These are phyloP conservation scores for Neurospora sp. DNA, from an alignment of 495 filamentous ascomycete species.

Conservation along the genomic window DNA sequence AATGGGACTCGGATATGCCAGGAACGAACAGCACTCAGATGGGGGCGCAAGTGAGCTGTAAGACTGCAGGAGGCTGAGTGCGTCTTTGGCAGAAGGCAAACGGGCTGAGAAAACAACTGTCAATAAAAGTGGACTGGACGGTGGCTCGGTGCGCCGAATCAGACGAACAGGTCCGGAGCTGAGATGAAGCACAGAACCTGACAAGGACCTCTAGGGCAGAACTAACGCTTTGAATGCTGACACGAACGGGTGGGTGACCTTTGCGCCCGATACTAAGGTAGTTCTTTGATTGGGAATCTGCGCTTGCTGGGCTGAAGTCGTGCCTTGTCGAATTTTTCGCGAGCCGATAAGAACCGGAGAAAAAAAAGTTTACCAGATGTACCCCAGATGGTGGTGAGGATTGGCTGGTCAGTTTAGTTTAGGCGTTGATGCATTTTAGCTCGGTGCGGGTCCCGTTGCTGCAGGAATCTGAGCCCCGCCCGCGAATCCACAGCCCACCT, in stretches of 20 bases:
- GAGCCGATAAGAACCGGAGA: background rate
- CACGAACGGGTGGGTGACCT: background rate
- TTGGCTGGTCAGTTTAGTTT: conserved; percentile 10
- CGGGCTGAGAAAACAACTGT: background rate
- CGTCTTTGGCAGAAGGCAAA: background rate
- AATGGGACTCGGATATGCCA: background rate
- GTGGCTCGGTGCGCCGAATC: background rate
- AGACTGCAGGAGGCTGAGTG: background rate
- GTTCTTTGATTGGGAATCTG: background rate
- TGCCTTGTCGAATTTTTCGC: background rate
- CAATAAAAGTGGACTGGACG: background rate
- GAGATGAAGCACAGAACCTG: background rate
- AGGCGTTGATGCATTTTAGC: conserved; percentile 12
- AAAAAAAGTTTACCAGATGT: conserved; percentile 1
- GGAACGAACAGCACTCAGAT: background rate
- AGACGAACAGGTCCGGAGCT: background rate
- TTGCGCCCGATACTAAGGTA: background rate
- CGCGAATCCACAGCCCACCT: background rate
- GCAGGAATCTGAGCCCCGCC: background rate
- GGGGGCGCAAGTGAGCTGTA: background rate
- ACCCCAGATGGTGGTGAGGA: conserved; percentile 2
- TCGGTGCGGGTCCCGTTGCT: conserved; percentile 2
- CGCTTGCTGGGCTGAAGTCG: background rate
- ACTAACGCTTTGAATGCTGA: background rate
- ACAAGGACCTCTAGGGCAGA: background rate